Evolutionary conservation across 306 rosid species (phyloP), one percentile per base, ranked within the genome.

Genomic region (Adenanthera pavonina): DNA sequence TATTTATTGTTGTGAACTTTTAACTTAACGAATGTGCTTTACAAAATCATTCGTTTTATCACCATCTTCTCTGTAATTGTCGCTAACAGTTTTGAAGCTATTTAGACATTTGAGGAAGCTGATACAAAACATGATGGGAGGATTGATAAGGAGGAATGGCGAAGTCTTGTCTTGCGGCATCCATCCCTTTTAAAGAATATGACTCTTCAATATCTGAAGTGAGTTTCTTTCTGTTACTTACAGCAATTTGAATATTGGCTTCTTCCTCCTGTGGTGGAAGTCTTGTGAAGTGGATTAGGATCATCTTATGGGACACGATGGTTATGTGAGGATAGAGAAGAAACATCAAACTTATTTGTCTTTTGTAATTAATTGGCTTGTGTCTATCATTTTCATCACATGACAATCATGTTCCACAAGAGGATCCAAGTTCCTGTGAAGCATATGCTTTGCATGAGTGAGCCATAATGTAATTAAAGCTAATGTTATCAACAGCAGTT

Each of bases 81-180:
- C 72, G 19, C 66, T 77, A 48, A 62, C 67, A 40, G 35, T 48
- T 38, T 60, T 35, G 62, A 35, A 4, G 9, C 38, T 78, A 19
- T 80, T 75, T 61, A 93, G 98, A 94, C 98, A 81, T 94, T 92
- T 57, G 91, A 92, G 70, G 97, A 92, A 87, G 98, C 98, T 76
- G 98, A 94, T 79, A 94, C 98, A 46, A 94, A 94, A 84, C 97
- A 94, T 66, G 98, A 93, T 71, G 98, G 98, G 40, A 93, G 83
- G 86, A 93, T 93, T 66, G 98, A 93, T 88, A 94, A 94, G 89
- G 98, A 94, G 80, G 98, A 94, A 86, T 94, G 98, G 98, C 85
- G 92, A 84, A 90, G 75, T 88, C 95, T 94, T 76, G 98, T 94
- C 68, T 68, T 83, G 83, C 90, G 87, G 47, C 98, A 94, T 83